phyloP scores from a whole-genome alignment of 257 asterid genomes.

The Solanum piurae region DNA sequence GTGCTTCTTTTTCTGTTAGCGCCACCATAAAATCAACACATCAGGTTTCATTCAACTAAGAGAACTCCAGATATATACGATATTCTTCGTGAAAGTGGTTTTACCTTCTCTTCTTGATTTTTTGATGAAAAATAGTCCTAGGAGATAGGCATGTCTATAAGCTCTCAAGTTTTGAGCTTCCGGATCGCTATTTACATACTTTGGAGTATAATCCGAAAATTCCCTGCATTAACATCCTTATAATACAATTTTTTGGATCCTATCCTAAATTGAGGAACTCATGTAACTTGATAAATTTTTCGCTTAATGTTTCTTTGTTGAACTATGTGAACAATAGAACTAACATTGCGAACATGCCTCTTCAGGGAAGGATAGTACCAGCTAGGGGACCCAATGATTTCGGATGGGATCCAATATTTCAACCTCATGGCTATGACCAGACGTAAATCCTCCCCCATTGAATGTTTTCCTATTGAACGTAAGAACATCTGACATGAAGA shows the following conservation, averaged over 20 bases:
- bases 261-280: background rate
- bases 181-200: background rate
- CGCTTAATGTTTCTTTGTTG: background rate
- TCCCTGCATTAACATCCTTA: background rate
- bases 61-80: background rate
- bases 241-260: background rate
- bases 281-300: background rate
- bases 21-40: background rate
- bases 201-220: background rate
- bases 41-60: background rate
- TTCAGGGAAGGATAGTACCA: slow-evolving; percentile 89
- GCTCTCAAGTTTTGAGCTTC: background rate
- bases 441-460: slow-evolving; percentile 36
- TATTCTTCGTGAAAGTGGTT: background rate
- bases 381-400: slow-evolving; percentile 85
- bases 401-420: slow-evolving; percentile 97
- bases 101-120: background rate
- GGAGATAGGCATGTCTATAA: background rate
- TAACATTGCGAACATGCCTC: background rate
- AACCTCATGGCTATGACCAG: slow-evolving; percentile 77
- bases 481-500: background rate
- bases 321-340: background rate
- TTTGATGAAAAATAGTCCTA: background rate
- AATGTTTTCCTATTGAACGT: background rate
- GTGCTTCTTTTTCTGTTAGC: background rate